Evolutionary conservation across 768 basidiomycete genomes (phyloP).

Genomic region (Trametes cingulata): DNA sequence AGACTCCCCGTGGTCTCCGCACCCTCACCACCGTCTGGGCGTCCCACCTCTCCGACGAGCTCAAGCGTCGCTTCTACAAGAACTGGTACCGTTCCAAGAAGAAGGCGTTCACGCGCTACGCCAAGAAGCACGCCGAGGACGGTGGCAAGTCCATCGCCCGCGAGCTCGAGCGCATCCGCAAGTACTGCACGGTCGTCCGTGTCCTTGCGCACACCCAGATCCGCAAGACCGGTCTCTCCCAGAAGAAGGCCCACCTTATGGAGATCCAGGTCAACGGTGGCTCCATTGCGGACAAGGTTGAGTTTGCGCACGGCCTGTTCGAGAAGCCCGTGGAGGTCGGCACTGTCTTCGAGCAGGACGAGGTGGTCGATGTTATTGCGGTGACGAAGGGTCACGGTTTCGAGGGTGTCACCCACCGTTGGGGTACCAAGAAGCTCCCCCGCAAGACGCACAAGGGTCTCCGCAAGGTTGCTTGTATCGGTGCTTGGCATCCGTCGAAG

Average conservation of each 20-base stretch:
- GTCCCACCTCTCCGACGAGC: conserved; percentile 93
- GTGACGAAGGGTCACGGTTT: conserved; percentile 99
- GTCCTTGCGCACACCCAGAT: conserved; percentile 99
- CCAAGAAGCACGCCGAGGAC: conserved; percentile 98
- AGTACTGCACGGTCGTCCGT: conserved; percentile 99
- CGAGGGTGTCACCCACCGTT: conserved; percentile 99
- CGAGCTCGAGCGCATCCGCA: conserved; percentile 99
- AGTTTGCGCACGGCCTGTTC: conserved; percentile 89
- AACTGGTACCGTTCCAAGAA: conserved; percentile 99
- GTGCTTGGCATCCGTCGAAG: conserved; percentile 98
- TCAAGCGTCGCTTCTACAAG: conserved; percentile 99
- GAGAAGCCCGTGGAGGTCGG: conserved; percentile 92
- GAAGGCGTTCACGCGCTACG: conserved; percentile 99
- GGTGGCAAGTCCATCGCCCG: conserved; percentile 88
- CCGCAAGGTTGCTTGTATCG: conserved; percentile 98
- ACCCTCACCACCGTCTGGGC: conserved; percentile 99
- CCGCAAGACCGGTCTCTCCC: conserved; percentile 93
- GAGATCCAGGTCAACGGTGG: conserved; percentile 99
- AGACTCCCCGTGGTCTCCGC: conserved; percentile 98
- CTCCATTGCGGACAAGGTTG: conserved; percentile 93
- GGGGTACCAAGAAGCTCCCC: conserved; percentile 99
- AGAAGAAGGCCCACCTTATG: conserved; percentile 99
- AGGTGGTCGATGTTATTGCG: conserved; percentile 94
- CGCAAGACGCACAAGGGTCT: conserved; percentile 99
- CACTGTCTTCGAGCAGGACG: conserved; percentile 93